phyloP scores from a whole-genome alignment of 2,329 filamentous ascomycete species.

The Colletotrichum neosansevieriae region DNA sequence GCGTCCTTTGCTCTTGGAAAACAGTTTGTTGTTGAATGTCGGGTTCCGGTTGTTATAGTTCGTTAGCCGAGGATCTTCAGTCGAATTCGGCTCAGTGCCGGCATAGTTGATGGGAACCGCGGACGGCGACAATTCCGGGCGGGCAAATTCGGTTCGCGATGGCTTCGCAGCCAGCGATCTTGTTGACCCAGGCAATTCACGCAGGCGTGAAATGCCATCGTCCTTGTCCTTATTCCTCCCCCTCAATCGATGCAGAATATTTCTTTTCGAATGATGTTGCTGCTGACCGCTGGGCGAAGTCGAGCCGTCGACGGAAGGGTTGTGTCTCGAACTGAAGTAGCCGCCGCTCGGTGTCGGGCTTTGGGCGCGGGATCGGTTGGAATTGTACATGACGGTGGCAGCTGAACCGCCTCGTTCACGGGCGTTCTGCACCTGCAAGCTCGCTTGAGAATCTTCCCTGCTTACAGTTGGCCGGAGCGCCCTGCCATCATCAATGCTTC shows the following conservation, averaged over 20 bases:
- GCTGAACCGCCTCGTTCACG: conserved; percentile 66
- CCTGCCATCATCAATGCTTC: conserved; percentile 74
- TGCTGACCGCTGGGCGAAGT: conserved; percentile 63
- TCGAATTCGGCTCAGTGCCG: conserved; percentile 47
- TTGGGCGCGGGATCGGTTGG: conserved; percentile 70
- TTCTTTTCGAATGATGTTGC: conserved; percentile 60
- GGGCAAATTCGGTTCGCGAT: conserved; percentile 61
- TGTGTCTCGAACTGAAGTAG: conserved; percentile 61
- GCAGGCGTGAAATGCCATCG: conserved; percentile 58
- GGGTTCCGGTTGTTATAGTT: conserved; percentile 53
- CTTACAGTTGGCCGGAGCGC: conserved; percentile 78
- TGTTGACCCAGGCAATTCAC: conserved; percentile 64
- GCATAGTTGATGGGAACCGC: conserved; percentile 49
- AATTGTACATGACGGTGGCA: conserved; percentile 56
- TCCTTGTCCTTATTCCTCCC: conserved; percentile 68
- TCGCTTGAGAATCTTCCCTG: conserved; percentile 77
- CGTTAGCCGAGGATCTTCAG: conserved; percentile 44
- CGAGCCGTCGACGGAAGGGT: conserved; percentile 62
- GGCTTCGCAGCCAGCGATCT: conserved; percentile 65
- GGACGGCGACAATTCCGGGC: conserved; percentile 54
- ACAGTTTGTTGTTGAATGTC: conserved; percentile 73
- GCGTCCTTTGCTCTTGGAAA: conserved; percentile 66
- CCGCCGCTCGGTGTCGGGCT: conserved; percentile 85
- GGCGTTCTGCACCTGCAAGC: conserved; percentile 53
- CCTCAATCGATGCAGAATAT: conserved; percentile 62